A percentile compares a stretch with the other conserved stretches of the same genome.
These are phyloP conservation scores for Epichloe sp. DNA, from an alignment of 2,329 filamentous ascomycete species.

Conservation along the genomic window DNA sequence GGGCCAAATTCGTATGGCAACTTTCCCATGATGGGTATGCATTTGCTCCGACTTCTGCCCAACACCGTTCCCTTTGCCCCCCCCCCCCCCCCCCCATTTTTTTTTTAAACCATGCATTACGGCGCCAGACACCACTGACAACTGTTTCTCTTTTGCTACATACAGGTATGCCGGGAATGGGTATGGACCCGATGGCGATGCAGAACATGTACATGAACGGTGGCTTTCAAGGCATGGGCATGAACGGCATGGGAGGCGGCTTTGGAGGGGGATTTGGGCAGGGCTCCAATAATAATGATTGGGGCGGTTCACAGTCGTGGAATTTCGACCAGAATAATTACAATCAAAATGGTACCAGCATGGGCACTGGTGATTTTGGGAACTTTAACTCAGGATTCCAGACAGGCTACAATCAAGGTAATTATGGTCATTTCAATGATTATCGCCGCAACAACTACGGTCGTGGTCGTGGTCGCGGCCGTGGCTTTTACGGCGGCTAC, in stretches of 20 bases:
- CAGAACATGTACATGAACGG: constrained; percentile 70
- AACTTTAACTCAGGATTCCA: constrained; percentile 65
- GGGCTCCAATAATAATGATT: constrained; percentile 66
- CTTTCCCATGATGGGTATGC: constrained; percentile 81
- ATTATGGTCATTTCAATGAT: constrained; percentile 74
- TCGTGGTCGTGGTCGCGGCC: constrained; percentile 51
- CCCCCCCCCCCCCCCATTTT: not conserved
- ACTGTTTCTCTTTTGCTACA: constrained; percentile 14
- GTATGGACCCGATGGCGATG: constrained; percentile 70
- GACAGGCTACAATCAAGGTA: constrained; percentile 72
- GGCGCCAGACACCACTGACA: not conserved
- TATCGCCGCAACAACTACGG: constrained; percentile 58
- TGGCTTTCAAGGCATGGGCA: constrained; percentile 66
- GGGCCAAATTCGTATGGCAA: constrained; percentile 38
- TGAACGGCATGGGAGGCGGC: constrained; percentile 59
- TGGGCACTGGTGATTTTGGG: constrained; percentile 70
- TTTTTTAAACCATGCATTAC: not conserved
- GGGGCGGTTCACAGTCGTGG: constrained; percentile 72
- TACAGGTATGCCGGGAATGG: constrained; percentile 66
- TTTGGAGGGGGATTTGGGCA: constrained; percentile 50
- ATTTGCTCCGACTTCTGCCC: not conserved
- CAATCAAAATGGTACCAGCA: constrained; percentile 74
- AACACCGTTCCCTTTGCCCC: not conserved
- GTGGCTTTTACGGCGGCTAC: constrained; percentile 44
- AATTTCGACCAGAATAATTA: constrained; percentile 81